Conservation (phyloP, 1,284 basidiomycete genomes). For the Marasmius tenuissimus region DNA sequence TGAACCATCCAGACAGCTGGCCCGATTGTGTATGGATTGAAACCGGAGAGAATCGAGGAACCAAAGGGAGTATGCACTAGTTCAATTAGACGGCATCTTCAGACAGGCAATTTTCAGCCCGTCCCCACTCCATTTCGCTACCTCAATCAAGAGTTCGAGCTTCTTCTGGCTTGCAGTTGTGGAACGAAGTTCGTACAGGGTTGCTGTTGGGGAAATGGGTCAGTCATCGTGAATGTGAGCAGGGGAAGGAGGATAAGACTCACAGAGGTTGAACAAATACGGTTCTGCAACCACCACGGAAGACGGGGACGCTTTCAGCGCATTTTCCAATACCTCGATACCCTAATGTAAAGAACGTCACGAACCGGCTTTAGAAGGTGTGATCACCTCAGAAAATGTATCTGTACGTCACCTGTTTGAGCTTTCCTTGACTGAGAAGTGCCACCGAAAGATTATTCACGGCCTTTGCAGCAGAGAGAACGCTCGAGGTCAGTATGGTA, state of each 20-base stretch:
- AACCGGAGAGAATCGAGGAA: no score
- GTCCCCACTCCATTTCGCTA: slow-evolving; percentile 81
- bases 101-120: slow-evolving; percentile 75
- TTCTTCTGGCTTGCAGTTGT: slow-evolving; percentile 71
- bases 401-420: slow-evolving; percentile 60
- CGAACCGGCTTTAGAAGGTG: background rate
- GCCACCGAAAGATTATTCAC: slow-evolving; percentile 76
- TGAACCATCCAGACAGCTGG: background rate
- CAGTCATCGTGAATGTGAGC: background rate
- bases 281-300: slow-evolving; percentile 73
- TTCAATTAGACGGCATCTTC: slow-evolving; percentile 61
- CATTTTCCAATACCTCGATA: slow-evolving; percentile 64
- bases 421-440: slow-evolving; percentile 63
- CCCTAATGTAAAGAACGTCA: slow-evolving; percentile 37
- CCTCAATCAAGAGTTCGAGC: slow-evolving; percentile 66
- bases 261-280: slow-evolving; percentile 80
- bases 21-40: no score
- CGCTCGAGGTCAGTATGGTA: background rate
- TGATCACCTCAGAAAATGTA: background rate
- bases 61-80: background rate
- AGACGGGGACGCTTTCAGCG: slow-evolving; percentile 61
- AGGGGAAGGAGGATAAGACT: slow-evolving; percentile 24
- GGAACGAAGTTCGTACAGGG: slow-evolving; percentile 77
- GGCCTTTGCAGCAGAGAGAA: slow-evolving; percentile 42
- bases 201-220: slow-evolving; percentile 45